Percentiles rank a stretch among this genome's conserved stretches.
Evolutionary conservation across 2,329 filamentous ascomycete genomes (phyloP).

Genomic region (Orbilia quercus): DNA sequence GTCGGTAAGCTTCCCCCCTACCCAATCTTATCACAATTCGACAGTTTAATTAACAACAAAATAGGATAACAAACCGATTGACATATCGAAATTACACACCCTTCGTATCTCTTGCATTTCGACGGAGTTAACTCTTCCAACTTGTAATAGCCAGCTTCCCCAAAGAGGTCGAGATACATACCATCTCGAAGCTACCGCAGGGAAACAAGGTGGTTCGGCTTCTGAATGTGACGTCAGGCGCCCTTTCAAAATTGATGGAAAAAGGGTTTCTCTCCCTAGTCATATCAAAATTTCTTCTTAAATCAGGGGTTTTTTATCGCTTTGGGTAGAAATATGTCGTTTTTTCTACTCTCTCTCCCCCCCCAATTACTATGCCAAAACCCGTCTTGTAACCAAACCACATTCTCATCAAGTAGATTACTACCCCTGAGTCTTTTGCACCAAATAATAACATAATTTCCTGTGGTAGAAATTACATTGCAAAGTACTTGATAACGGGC

Average conservation of each 20-base stretch:
- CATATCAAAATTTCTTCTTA: conserved; percentile 22
- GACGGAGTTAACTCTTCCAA: conserved; percentile 36
- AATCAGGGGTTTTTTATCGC: too few species aligned
- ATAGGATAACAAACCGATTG: conserved; percentile 33
- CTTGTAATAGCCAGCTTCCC: conserved; percentile 24
- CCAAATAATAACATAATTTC: too few species aligned
- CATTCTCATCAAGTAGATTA: too few species aligned
- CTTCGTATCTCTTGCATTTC: conserved; percentile 43
- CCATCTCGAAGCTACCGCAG: conserved; percentile 35
- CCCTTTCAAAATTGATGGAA: conserved; percentile 29
- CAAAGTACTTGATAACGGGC: too few species aligned
- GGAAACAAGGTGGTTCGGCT: conserved; percentile 29
- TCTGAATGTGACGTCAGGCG: conserved; percentile 34
- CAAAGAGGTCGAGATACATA: conserved; percentile 38
- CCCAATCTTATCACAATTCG: background rate
- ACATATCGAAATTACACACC: conserved; percentile 29
- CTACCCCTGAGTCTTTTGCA: too few species aligned
- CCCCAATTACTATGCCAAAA: too few species aligned
- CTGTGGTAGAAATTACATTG: too few species aligned
- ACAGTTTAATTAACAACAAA: background rate
- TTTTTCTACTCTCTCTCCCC: too few species aligned
- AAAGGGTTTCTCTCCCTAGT: conserved; percentile 16
- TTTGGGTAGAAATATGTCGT: too few species aligned
- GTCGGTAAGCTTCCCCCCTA: conserved; percentile 19
- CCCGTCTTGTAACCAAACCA: too few species aligned